Base-by-base conservation (phyloP, 495 filamentous ascomycete genomes). In the Saxophila tyrrhenica region DNA sequence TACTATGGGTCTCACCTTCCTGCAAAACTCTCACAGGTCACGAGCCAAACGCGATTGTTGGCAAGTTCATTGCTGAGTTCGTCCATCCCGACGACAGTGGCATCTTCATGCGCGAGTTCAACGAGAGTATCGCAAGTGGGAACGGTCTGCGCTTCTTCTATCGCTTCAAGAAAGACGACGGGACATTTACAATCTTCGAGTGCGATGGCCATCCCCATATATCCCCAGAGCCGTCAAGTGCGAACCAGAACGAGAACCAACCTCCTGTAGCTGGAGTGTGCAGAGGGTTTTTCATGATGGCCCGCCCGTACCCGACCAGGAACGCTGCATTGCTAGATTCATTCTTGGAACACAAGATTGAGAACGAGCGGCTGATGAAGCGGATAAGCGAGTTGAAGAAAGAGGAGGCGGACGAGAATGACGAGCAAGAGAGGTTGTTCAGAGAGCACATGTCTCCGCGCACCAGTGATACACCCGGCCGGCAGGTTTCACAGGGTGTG, bases 271-370 rank as follows among this genome's bases (percentile, higher is more conserved):
- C 80, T 25, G 78, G 81, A 2, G 83, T 82, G 59, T 95, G 91
- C 69, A 79, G 84, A 56, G 90, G 91, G 17, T 85, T 95, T 64
- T 95, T 97, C 68, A 86, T 98, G 73, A 87, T 95, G 80, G 82
- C 88, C 22, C 78, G 92, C 20, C 92, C 89, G 10, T 95, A 96
- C 67, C 89, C 89, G 7, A 92, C 85, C 46, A 88, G 84, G 65
- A 92, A 89, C 63, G 81, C 87, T 0, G 80, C 78, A 10, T 73
- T 95, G 8, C 70, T 98, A 48, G 89, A 98, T 67, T 94, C 91
- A 0, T 96, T 95, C 57, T 73, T 98, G 15, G 92, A 98, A 67
- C 91, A 96, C 70, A 96, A 96, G 68, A 89, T 97, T 47, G 92
- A 97, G 67, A 96, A 98, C 62, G 89, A 94, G 68, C 80, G 92